phyloP scores from a whole-genome alignment of 768 basidiomycete species.

The Tylopilus subfusipes region DNA sequence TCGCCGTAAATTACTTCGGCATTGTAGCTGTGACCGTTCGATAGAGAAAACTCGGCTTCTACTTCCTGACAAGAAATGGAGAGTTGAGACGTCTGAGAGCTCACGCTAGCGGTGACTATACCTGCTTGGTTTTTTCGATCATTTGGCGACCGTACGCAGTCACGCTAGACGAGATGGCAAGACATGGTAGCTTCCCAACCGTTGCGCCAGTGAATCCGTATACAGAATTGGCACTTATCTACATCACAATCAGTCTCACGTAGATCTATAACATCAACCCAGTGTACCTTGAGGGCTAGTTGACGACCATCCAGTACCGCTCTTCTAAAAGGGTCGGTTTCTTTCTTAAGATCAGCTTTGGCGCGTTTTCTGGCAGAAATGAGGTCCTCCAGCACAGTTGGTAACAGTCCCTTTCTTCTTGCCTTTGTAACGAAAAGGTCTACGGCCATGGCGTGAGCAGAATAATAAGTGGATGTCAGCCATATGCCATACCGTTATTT shows the following conservation, averaged over 20 bases:
- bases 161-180: conserved; percentile 91
- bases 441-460: conserved; percentile 29
- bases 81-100: neutral
- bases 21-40: conserved; percentile 81
- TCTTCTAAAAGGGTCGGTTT: conserved; percentile 94
- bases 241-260: neutral
- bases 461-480: neutral
- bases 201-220: conserved; percentile 99
- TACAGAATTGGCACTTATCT: conserved; percentile 99
- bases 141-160: conserved; percentile 98
- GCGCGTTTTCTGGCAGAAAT: conserved; percentile 92
- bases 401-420: conserved; percentile 83
- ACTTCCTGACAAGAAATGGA: conserved; percentile 53
- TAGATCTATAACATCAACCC: neutral
- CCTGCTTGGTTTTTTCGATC: conserved; percentile 96
- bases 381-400: conserved; percentile 89
- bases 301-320: conserved; percentile 98
- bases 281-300: conserved; percentile 81
- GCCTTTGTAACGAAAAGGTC: conserved; percentile 79
- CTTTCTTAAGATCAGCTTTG: conserved; percentile 93
- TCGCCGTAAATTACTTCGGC: conserved; percentile 98
- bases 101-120: conserved; percentile 24
- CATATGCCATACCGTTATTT: conserved; percentile 68
- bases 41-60: conserved; percentile 79
- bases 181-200: conserved; percentile 92